These are phyloP conservation scores for Rhypophila decipiens DNA, from an alignment of 495 filamentous ascomycete species.

Conservation along the genomic window DNA sequence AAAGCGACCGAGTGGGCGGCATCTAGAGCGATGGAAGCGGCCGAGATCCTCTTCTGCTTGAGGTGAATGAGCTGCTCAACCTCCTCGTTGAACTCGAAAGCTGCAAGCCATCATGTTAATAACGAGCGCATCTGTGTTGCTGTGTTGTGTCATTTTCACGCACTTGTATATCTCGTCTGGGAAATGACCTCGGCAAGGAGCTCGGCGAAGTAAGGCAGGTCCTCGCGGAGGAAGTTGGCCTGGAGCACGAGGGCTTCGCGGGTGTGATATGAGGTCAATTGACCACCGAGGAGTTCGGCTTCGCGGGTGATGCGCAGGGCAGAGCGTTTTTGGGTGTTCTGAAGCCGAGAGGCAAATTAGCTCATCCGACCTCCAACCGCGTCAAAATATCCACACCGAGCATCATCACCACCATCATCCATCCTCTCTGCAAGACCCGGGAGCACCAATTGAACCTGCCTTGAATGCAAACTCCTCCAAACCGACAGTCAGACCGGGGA, in stretches of 20 bases:
- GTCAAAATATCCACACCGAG: too few relatives aligned
- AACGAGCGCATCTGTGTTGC: too few relatives aligned
- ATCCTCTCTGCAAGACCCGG: background rate
- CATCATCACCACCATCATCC: background rate
- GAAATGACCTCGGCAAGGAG: constrained; percentile 85
- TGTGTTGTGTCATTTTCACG: constrained; percentile 24
- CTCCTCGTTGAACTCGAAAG: constrained; percentile 82
- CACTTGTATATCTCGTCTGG: constrained; percentile 78
- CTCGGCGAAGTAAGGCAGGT: constrained; percentile 97
- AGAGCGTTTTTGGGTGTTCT: constrained; percentile 83
- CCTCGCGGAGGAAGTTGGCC: constrained; percentile 88
- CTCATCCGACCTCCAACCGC: constrained; percentile 28
- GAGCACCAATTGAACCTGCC: constrained; percentile 46
- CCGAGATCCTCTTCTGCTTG: constrained; percentile 63
- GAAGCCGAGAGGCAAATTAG: constrained; percentile 36
- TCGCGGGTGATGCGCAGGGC: constrained; percentile 90
- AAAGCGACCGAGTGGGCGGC: constrained; percentile 85
- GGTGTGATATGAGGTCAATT: constrained; percentile 77
- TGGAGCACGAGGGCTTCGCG: constrained; percentile 87
- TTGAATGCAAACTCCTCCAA: constrained; percentile 94
- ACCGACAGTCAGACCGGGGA: constrained; percentile 82
- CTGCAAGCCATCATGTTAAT: constrained; percentile 40
- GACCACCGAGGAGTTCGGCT: constrained; percentile 84
- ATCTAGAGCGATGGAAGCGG: constrained; percentile 70
- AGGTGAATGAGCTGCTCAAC: constrained; percentile 64